Evolutionary conservation across 306 rosid genomes (phyloP), one percentile per base, ranked within the genome.

Genomic region (Cicer yamashitae): DNA sequence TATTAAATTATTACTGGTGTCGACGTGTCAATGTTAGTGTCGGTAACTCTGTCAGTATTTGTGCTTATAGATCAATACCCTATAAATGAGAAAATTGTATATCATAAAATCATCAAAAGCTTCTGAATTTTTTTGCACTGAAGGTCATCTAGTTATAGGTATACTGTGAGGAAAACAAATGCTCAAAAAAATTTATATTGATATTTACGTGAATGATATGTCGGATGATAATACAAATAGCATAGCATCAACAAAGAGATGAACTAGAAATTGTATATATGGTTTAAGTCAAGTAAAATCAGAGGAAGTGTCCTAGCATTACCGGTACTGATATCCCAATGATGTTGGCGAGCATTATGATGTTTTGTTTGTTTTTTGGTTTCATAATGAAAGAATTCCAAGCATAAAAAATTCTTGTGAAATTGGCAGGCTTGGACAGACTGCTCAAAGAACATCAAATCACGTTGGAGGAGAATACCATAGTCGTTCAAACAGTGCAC

Each of bases 351-450:
- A 50, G 44, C 39, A 54, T 56, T 71, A n/a, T 20, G 39, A 40
- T 70, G 53, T 56, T 53, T 52, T 46, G 15, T 18, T 74, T 12
- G 43, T 62, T 64, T 71, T 63, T 46, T 71, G 47, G 54, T 64
- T 70, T 69, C 45, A 67, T 53, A 12, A 76, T 58, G 48, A 71
- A 60, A 70, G 60, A 65, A 66, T 56, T 71, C 14, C 22, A 10
- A 70, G 34, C 50, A 45, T 56, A 15, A 50, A 70, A 72, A 81
- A 67, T 52, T 70, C 25, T 75, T 12, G 70, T 87, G 75, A 76
- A 79, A 75, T 79, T 62, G 70, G 70, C 81, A 94, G 99, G 86
- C 93, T 92, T 76, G 98, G 93, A 71, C 89, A 80, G 79, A 84
- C 91, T 76, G 87, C 86, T 18, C 75, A 83, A 47, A 88, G 69